Conservation (phyloP, 2,329 filamentous ascomycete genomes). For the Colletotrichum agaves region DNA sequence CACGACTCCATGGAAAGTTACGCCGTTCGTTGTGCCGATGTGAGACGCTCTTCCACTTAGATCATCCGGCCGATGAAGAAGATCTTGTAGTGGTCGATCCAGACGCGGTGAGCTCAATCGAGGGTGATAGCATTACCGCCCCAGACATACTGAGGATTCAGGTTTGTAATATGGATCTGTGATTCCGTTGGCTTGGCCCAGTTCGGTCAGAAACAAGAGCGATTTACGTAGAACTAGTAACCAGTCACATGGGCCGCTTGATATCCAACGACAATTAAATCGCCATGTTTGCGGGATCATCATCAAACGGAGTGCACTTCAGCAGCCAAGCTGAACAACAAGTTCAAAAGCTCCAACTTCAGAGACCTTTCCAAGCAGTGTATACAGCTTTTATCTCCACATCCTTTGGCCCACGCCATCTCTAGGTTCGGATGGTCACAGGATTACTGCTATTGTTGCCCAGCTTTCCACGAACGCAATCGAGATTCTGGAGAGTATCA, state of each 20-base stretch:
- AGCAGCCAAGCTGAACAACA: conserved; percentile 43
- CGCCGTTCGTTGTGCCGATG: conserved; percentile 36
- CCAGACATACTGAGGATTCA: conserved; percentile 51
- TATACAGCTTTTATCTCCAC: conserved; percentile 41
- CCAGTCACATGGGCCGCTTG: conserved; percentile 43
- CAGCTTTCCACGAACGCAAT: conserved; percentile 36
- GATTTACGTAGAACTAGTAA: conserved; percentile 31
- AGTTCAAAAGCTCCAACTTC: conserved; percentile 40
- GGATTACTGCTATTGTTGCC: conserved; percentile 25
- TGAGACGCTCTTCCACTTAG: too few relatives aligned
- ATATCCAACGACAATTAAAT: conserved; percentile 39
- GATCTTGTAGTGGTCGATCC: conserved; percentile 52
- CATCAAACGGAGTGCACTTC: conserved; percentile 44
- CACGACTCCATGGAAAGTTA: conserved; percentile 41
- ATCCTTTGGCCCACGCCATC: conserved; percentile 36
- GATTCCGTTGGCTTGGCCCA: neutral
- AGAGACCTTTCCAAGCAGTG: conserved; percentile 41
- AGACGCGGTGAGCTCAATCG: conserved; percentile 42
- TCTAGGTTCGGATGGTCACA: neutral
- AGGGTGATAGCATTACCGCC: conserved; percentile 52
- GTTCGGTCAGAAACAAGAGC: neutral
- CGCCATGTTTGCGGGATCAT: conserved; percentile 43
- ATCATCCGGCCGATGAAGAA: conserved; percentile 53
- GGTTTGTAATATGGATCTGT: conserved; percentile 34
- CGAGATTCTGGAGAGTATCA: conserved; percentile 36